Conservation (phyloP, 2,329 filamentous ascomycete genomes). For the Fonsecaea monophora region DNA sequence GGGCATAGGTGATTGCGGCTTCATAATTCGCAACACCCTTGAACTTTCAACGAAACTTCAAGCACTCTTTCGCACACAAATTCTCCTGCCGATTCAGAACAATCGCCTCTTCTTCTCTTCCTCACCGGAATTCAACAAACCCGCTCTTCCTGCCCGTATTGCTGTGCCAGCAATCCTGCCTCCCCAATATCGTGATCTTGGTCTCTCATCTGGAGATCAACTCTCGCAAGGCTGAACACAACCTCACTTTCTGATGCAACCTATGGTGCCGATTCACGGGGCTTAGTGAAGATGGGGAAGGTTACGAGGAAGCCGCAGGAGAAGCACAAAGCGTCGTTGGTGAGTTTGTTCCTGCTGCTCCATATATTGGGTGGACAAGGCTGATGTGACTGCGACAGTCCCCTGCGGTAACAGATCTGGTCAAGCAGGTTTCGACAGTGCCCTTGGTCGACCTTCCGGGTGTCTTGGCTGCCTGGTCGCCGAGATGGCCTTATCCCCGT, state of each 20-base stretch:
- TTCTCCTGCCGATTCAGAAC: not conserved
- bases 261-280: conserved; percentile 32
- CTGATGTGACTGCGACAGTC: conserved; percentile 65
- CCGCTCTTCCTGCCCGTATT: not conserved
- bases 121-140: not conserved
- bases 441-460: conserved; percentile 78
- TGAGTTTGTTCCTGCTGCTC: conserved; percentile 45
- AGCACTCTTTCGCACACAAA: conserved; percentile 8
- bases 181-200: not conserved
- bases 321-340: conserved; percentile 60
- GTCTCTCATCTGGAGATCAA: not conserved
- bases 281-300: conserved; percentile 54
- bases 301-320: conserved; percentile 60
- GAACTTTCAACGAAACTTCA: conserved; percentile 2
- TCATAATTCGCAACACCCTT: conserved; percentile 6
- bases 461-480: conserved; percentile 79
- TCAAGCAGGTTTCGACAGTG: conserved; percentile 70
- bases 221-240: conserved; percentile 25
- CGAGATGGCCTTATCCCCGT: conserved; percentile 91
- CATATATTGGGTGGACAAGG: conserved; percentile 7
- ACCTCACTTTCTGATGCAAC: conserved; percentile 33
- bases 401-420: conserved; percentile 82
- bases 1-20: conserved; percentile 6
- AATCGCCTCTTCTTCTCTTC: not conserved
- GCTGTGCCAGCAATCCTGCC: not conserved